phyloP scores from a whole-genome alignment of 1,139 yeast species.

The Kurtzmaniella quercitrusa region DNA sequence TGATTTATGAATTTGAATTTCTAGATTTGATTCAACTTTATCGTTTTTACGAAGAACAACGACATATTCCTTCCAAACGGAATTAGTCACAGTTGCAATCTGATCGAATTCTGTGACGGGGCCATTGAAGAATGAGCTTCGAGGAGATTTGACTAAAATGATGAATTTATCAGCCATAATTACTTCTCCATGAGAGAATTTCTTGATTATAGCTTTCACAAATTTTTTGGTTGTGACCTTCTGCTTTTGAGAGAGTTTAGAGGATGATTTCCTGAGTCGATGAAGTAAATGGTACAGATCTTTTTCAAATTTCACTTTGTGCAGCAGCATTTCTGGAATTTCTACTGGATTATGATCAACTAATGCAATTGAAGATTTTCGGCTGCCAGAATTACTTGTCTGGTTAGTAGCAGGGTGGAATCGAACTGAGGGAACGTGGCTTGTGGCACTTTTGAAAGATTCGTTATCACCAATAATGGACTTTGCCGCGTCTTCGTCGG shows the following conservation, averaged over 20 bases:
- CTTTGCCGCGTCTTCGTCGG: neutral
- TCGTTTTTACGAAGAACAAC: constrained; percentile 64
- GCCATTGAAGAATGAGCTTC: constrained; percentile 10
- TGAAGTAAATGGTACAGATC: neutral
- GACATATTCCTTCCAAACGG: constrained; percentile 73
- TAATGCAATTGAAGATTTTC: neutral
- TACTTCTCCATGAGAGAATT: constrained; percentile 53
- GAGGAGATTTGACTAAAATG: constrained; percentile 48
- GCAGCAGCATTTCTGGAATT: neutral
- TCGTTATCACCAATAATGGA: neutral
- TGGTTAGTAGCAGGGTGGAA: neutral
- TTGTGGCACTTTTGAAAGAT: neutral
- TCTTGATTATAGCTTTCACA: constrained; percentile 19
- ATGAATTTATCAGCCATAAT: constrained; percentile 64
- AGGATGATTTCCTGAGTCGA: constrained; percentile 14
- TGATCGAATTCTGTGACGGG: constrained; percentile 41
- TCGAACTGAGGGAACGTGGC: neutral
- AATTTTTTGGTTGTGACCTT: constrained; percentile 18
- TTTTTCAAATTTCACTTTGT: neutral
- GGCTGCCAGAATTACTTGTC: neutral
- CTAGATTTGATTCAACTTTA: constrained; percentile 42
- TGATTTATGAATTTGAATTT: constrained; percentile 54
- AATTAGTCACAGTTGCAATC: constrained; percentile 52
- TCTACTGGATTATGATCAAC: neutral
- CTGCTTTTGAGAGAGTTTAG: constrained; percentile 21